Evolutionary conservation across 2,329 filamentous ascomycete species (phyloP).

Genomic region (Pezicula neosporulosa): DNA sequence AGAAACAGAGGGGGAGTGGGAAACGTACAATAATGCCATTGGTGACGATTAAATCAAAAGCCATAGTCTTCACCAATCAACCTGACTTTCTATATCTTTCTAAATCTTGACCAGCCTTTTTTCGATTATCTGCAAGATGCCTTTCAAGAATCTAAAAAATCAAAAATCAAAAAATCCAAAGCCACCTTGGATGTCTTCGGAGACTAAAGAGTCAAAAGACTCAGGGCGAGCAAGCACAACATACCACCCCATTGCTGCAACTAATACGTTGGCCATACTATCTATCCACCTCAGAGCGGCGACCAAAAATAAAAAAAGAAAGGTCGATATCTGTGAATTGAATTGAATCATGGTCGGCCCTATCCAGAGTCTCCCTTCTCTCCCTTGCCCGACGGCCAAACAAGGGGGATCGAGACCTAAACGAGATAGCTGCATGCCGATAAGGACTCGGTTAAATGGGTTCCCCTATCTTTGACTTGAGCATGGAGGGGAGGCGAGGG

Average conservation of each 20-base stretch:
- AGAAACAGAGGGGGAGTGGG: not conserved
- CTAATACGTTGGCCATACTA: not conserved
- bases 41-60: slow-evolving; percentile 36
- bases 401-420: not conserved
- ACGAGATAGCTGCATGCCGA: not conserved
- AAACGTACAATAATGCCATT: slow-evolving; percentile 37
- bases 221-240: too few species aligned
- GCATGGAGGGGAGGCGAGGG: not conserved
- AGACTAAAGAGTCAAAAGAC: too few species aligned
- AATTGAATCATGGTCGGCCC: too few species aligned
- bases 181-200: too few species aligned
- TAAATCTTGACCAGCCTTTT: not conserved
- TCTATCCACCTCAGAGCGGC: not conserved
- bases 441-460: not conserved
- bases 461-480: not conserved
- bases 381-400: slow-evolving; percentile 7
- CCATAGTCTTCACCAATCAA: slow-evolving; percentile 9
- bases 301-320: too few species aligned
- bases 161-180: too few species aligned
- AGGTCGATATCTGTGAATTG: too few species aligned
- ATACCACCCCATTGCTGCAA: not conserved
- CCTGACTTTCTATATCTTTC: not conserved
- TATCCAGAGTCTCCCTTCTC: too few species aligned
- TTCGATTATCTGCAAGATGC: too few species aligned
- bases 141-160: too few species aligned